Percentiles rank a stretch among this genome's conserved stretches.
Conservation (phyloP, 2,329 filamentous ascomycete species). For the Sporothrix sp. region DNA sequence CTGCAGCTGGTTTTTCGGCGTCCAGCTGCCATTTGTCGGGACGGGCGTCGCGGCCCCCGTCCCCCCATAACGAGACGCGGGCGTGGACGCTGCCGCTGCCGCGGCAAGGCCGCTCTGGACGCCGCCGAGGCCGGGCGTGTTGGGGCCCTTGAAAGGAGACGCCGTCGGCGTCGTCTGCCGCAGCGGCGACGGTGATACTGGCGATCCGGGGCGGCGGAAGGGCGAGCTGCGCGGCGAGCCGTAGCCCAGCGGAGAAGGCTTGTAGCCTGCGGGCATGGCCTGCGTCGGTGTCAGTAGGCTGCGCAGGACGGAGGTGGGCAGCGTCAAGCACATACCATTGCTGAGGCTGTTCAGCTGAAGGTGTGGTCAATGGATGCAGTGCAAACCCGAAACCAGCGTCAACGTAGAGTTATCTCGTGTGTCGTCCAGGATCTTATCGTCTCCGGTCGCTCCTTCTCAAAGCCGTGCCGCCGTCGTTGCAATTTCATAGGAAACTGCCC, state of each 20-base stretch:
- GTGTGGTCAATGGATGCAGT: too few species aligned
- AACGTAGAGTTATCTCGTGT: too few species aligned
- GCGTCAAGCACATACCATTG: too few species aligned
- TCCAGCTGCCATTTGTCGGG: conserved; percentile 30
- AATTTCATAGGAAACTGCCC: too few species aligned
- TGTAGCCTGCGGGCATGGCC: conserved; percentile 51
- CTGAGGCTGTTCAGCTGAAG: too few species aligned
- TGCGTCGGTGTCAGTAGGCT: conserved; percentile 19
- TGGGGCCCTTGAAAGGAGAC: conserved; percentile 43
- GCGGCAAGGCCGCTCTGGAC: background rate
- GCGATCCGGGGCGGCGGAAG: conserved; percentile 52
- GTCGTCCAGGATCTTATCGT: too few species aligned
- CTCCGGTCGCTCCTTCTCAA: too few species aligned
- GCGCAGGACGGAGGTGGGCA: too few species aligned
- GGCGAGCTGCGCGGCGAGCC: conserved; percentile 59
- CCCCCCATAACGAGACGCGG: conserved; percentile 30
- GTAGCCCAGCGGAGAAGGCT: conserved; percentile 62
- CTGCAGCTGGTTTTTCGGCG: conserved; percentile 29
- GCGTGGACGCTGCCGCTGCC: conserved; percentile 5
- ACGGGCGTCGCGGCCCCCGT: conserved; percentile 31
- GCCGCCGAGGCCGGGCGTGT: conserved; percentile 22
- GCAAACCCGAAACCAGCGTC: too few species aligned
- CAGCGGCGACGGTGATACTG: conserved; percentile 55
- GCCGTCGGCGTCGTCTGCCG: conserved; percentile 55
- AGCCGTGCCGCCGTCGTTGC: background rate